Conservation (phyloP, 331 rosid genomes). For the Saraca asoca region DNA sequence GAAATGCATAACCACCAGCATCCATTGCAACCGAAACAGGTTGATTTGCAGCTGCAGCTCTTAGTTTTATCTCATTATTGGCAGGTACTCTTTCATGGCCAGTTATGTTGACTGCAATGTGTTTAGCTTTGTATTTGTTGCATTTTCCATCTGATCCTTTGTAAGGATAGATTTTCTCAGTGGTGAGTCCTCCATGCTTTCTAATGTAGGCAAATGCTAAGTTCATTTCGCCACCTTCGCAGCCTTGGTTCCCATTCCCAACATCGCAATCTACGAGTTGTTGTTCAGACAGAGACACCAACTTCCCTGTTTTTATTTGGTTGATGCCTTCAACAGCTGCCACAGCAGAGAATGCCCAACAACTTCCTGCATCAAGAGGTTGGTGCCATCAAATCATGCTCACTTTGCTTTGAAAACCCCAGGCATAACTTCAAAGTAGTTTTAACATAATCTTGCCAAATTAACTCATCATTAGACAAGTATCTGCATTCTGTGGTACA, state of each 20-base stretch:
- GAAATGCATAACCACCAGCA: constrained; percentile 54
- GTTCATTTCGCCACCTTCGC: constrained; percentile 69
- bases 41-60: constrained; percentile 65
- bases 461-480: not conserved
- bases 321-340: constrained; percentile 82
- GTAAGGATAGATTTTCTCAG: constrained; percentile 54
- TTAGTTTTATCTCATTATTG: constrained; percentile 49
- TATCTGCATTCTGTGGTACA: constrained; percentile 3
- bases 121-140: constrained; percentile 33
- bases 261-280: constrained; percentile 66
- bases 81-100: constrained; percentile 56
- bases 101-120: constrained; percentile 39
- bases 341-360: constrained; percentile 87
- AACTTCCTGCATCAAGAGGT: constrained; percentile 58
- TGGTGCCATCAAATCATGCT: constrained; percentile 19
- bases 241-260: constrained; percentile 52
- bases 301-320: constrained; percentile 58
- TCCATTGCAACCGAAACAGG: constrained; percentile 69
- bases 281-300: constrained; percentile 66
- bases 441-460: constrained; percentile 5
- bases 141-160: constrained; percentile 46
- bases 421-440: not conserved
- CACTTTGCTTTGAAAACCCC: constrained; percentile 10
- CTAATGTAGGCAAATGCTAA: constrained; percentile 57
- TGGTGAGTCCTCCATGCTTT: constrained; percentile 49